Conservation (phyloP, 2,329 filamentous ascomycete genomes). For the Claviceps monticola region DNA sequence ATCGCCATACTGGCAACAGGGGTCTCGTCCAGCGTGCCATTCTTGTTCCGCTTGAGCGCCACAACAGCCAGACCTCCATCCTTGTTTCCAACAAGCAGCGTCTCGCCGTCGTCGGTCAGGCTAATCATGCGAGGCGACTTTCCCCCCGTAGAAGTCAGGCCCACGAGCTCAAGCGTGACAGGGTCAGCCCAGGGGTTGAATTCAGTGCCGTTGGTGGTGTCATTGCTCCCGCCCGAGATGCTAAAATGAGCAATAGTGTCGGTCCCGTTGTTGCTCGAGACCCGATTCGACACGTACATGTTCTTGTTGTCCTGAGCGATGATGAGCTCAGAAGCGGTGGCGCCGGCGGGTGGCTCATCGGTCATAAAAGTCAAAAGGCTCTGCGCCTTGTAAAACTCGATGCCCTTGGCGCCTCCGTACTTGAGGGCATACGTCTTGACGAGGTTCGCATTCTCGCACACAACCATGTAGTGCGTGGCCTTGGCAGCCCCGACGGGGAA, state of each 20-base stretch:
- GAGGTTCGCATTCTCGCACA: constrained; percentile 32
- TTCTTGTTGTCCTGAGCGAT: constrained; percentile 27
- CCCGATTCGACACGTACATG: constrained; percentile 38
- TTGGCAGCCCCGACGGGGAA: constrained; percentile 19
- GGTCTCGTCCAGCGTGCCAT: constrained; percentile 16
- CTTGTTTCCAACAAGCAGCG: constrained; percentile 29
- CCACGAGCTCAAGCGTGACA: constrained; percentile 19
- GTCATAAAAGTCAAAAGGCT: constrained; percentile 28
- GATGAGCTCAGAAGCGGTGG: constrained; percentile 32
- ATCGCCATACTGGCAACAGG: constrained; percentile 15
- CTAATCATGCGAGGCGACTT: constrained; percentile 33
- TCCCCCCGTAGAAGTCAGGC: constrained; percentile 22
- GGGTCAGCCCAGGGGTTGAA: not conserved
- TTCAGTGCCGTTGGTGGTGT: not conserved
- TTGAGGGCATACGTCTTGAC: constrained; percentile 28
- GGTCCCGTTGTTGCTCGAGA: constrained; percentile 23
- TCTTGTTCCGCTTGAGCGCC: constrained; percentile 17
- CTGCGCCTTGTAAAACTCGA: constrained; percentile 24
- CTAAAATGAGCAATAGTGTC: constrained; percentile 36
- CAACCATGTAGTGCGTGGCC: constrained; percentile 32
- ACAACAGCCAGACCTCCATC: constrained; percentile 6
- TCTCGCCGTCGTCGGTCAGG: constrained; percentile 19
- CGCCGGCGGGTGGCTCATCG: constrained; percentile 17
- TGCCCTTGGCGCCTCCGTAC: constrained; percentile 20
- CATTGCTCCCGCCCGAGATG: constrained; percentile 10